Base-by-base conservation (phyloP, 2,329 filamentous ascomycete genomes). In the Fusarium coicis region DNA sequence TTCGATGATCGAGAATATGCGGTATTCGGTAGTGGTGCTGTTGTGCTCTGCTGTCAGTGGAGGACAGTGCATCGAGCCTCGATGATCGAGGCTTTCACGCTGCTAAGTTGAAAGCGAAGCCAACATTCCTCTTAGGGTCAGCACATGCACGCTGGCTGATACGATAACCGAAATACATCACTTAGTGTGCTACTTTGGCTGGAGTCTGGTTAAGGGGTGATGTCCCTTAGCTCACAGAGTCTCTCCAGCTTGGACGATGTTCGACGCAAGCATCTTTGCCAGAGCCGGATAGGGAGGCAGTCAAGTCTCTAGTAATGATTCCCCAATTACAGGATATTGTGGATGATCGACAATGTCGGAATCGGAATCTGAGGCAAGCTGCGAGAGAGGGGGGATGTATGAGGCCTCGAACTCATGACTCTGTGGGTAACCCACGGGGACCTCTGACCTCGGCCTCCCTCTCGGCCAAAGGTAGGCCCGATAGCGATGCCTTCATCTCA, bases 21-120 rank as follows among this genome's bases (percentile, higher is more conserved):
- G 4, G 10, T 3, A 9, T 6, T n/a, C 3, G 21, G 2, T 1
- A 19, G 26, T 30, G 14, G 26, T 2, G 6, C 11, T 15, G 26
- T 15, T 15, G 7, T 6, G 5, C 4, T 1, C 43, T 11, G 1
- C 26, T n/a, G 28, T 16, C 19, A n/a, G 10, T n/a, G 26, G 5
- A 5, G 9, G 19, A 7, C 18, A 11, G 9, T 47, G 14, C 18
- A 15, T 15, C 19, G 1, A 47, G 5, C 32, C 32, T 34, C 32
- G 12, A 34, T 34, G 32, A 34, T 34, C 26, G 3, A 47, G 5
- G 18, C 4, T 7, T 15, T 28, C 26, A 28, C 15, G 15, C n/a
- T 43, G n/a, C 37, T 23, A 14, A 43, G n/a, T 10, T 23, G 40
- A n/a, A 23, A 43, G 14, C n/a, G 5, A 43, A 23, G 10, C n/a